Evolutionary conservation across 768 basidiomycete species (phyloP).

Genomic region (Kwoniella mangroviensis): DNA sequence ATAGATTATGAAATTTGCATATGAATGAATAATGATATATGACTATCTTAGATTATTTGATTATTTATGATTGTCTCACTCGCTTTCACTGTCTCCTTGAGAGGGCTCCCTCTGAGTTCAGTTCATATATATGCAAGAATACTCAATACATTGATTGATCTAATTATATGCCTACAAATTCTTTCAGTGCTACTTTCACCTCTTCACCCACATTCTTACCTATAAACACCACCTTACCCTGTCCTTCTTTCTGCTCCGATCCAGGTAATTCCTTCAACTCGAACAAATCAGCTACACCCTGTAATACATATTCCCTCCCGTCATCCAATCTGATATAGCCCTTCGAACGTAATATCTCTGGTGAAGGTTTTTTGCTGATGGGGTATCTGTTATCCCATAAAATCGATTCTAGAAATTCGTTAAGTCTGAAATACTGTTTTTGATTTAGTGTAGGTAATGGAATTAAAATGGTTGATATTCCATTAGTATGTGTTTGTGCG

Average conservation of each 20-base stretch:
- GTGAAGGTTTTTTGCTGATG: conserved; percentile 26
- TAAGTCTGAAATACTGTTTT: conserved; percentile 64
- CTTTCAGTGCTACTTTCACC: conserved; percentile 14
- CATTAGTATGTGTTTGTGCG: conserved; percentile 59
- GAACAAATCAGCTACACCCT: conserved; percentile 89
- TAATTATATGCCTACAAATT: conserved; percentile 19
- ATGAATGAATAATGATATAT: neutral
- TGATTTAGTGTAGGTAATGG: conserved; percentile 67
- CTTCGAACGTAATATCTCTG: conserved; percentile 84
- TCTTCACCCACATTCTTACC: conserved; percentile 70
- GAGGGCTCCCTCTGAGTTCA: too few species aligned
- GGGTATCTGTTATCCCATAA: conserved; percentile 74
- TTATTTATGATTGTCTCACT: too few species aligned
- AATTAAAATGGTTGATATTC: conserved; percentile 77
- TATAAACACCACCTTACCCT: conserved; percentile 85
- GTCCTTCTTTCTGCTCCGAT: conserved; percentile 40
- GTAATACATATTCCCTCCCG: conserved; percentile 74
- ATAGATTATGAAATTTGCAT: neutral
- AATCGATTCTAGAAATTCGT: conserved; percentile 77
- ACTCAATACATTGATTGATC: too few species aligned
- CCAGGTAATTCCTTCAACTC: conserved; percentile 64
- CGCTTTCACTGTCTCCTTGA: neutral
- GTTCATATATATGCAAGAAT: too few species aligned
- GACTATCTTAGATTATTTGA: too few species aligned
- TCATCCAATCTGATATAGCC: conserved; percentile 66